Percentiles rank a stretch among this genome's conserved stretches.
phyloP scores from a whole-genome alignment of 257 asterid genomes.

The Scutellaria galericulata region DNA sequence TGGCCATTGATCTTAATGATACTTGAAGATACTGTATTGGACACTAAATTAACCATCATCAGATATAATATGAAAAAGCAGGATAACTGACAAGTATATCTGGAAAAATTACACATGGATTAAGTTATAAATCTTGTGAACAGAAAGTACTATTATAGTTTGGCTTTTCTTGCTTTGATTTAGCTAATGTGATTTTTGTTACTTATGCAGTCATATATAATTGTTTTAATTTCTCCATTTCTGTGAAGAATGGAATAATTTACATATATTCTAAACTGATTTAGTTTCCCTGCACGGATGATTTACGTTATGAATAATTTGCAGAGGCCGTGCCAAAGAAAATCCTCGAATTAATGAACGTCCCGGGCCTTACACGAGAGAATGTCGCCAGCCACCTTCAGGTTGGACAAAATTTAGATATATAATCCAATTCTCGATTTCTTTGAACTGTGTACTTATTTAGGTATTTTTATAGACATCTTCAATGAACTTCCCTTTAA shows the following conservation, averaged over 20 bases:
- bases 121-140: no score
- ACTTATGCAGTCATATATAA: background rate
- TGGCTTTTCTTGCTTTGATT: background rate
- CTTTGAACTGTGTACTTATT: background rate
- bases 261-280: background rate
- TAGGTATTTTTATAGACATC: background rate
- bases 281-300: background rate
- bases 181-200: background rate
- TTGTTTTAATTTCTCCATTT: background rate
- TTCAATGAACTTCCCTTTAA: background rate
- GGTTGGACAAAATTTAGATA: slow-evolving; percentile 43
- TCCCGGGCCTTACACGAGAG: slow-evolving; percentile 79
- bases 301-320: background rate
- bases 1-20: background rate
- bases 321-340: slow-evolving; percentile 87
- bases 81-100: background rate
- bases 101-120: background rate
- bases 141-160: background rate
- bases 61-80: background rate
- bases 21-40: background rate
- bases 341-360: slow-evolving; percentile 81
- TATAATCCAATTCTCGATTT: background rate
- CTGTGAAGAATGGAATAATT: background rate
- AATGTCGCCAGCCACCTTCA: slow-evolving; percentile 93
- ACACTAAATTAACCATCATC: no score